A percentile compares a stretch with the other conserved stretches of the same genome.
Evolutionary conservation across 495 filamentous ascomycete genomes (phyloP).

Genomic region (Penicillium samsonianum): DNA sequence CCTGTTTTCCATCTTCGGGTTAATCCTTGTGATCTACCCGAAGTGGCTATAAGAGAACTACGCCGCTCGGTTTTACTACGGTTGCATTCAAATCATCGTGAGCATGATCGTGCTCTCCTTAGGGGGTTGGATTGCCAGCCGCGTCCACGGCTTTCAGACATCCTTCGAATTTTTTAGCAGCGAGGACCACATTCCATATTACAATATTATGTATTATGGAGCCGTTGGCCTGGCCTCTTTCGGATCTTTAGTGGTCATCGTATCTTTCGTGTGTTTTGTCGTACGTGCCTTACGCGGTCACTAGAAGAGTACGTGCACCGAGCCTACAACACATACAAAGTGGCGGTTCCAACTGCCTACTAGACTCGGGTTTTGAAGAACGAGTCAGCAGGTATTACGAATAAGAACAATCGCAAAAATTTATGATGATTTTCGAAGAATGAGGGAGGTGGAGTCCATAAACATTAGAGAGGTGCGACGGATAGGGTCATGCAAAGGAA

Average conservation of each 20-base stretch:
- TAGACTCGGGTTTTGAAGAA: neutral
- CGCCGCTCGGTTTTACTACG: neutral
- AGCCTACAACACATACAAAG: neutral
- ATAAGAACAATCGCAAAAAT: neutral
- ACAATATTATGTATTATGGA: conserved; percentile 16
- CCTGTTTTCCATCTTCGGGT: conserved; percentile 4
- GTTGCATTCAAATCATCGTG: neutral
- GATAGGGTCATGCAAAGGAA: neutral
- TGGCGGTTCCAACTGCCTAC: neutral
- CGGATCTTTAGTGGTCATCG: conserved; percentile 2
- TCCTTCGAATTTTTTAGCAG: conserved; percentile 9
- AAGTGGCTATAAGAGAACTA: conserved; percentile 3
- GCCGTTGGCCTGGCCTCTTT: conserved; percentile 5
- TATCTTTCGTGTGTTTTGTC: conserved; percentile 2
- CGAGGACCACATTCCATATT: conserved; percentile 6
- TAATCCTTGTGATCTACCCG: neutral
- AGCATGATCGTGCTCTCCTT: conserved; percentile 1
- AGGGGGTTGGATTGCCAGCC: conserved; percentile 3
- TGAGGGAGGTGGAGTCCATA: no score
- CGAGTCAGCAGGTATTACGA: neutral
- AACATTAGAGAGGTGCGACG: no score
- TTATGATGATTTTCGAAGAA: neutral
- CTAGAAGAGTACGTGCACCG: neutral
- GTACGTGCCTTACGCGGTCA: neutral
- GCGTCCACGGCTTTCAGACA: conserved; percentile 8